Conservation (phyloP, 768 basidiomycete genomes). For the Pholiota molesta region DNA sequence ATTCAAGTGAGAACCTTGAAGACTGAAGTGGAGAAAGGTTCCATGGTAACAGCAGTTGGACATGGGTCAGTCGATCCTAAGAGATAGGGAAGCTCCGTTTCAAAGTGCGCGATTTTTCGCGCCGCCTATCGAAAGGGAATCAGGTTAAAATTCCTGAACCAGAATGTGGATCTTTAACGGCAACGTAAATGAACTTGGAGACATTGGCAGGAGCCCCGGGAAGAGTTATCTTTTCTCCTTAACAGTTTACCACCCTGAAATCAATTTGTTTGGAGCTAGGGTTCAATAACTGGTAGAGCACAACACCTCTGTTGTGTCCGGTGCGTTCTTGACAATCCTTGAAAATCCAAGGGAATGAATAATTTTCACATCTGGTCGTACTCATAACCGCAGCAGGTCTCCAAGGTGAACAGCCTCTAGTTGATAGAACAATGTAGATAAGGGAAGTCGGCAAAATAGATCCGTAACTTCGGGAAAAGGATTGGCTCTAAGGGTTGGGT, state of each 20-base stretch:
- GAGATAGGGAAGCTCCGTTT: slow-evolving; percentile 75
- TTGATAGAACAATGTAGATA: slow-evolving; percentile 48
- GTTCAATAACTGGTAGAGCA: slow-evolving; percentile 74
- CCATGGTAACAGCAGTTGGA: slow-evolving; percentile 87
- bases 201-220: slow-evolving; percentile 70
- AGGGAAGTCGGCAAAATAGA: too few relatives aligned
- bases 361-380: slow-evolving; percentile 73
- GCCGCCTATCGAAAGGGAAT: slow-evolving; percentile 78
- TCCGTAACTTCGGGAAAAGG: slow-evolving; percentile 69
- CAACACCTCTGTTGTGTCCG: slow-evolving; percentile 71
- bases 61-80: slow-evolving; percentile 73
- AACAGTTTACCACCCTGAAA: slow-evolving; percentile 75
- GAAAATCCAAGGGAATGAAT: slow-evolving; percentile 78
- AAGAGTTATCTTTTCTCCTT: slow-evolving; percentile 83
- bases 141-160: slow-evolving; percentile 80
- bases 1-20: slow-evolving; percentile 86
- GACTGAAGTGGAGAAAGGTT: slow-evolving; percentile 90
- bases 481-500: slow-evolving; percentile 36
- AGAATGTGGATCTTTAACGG: slow-evolving; percentile 71
- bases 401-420: slow-evolving; percentile 84
- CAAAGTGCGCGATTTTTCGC: slow-evolving; percentile 64
- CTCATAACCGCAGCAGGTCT: slow-evolving; percentile 82
- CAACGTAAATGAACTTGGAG: slow-evolving; percentile 70
- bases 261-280: slow-evolving; percentile 75
- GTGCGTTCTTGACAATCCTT: slow-evolving; percentile 71